Evolutionary conservation across 257 asterid species (phyloP), one percentile per base, ranked within the genome.

Genomic region (Solanum bulbocastanum): DNA sequence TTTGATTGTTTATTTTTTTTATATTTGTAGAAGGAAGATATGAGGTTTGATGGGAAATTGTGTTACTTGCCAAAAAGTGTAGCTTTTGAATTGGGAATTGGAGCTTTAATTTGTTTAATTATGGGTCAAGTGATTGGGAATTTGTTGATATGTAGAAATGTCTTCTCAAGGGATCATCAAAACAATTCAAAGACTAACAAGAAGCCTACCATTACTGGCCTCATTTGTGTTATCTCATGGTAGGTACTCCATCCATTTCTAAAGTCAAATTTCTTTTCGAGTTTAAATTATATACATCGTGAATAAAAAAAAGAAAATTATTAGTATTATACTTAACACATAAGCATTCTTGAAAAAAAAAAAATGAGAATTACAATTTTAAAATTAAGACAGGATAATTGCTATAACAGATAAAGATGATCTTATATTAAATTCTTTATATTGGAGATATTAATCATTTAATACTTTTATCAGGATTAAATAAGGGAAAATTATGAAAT

Each of bases 151-250:
- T 95, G 92, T 95, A 83, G 71, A 35, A 83, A 83, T 14, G 88
- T 90, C 84, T 30, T 89, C 30, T 88, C 93, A 66, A 76, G 81
- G 78, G 88, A 87, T 7, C 84, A 69, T 60, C 35, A 74, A 56
- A 87, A 90, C 49, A 22, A 81, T 39, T 91, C 88, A 85, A 89
- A 89, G 86, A 16, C 87, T 15, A 71, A 81, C 69, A 92, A 84
- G 83, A 90, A 91, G 8, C 90, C 88, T 44, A 20, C 92, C 49
- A 78, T 92, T 27, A 81, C 20, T 44, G 10, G 18, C 94, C 74
- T 81, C 90, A 91, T 92, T 66, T 92, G 88, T 56, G 15, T 91
- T 33, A 39, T 93, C 46, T 96, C 98, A 25, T 96, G 98, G 98
- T 95, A 79, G 89, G 92, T 90, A 58, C 1, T 18, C 20, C 37